Evolutionary conservation across 257 asterid genomes (phyloP), one percentile per base, ranked within the genome.

Genomic region (Primulina eburnea): DNA sequence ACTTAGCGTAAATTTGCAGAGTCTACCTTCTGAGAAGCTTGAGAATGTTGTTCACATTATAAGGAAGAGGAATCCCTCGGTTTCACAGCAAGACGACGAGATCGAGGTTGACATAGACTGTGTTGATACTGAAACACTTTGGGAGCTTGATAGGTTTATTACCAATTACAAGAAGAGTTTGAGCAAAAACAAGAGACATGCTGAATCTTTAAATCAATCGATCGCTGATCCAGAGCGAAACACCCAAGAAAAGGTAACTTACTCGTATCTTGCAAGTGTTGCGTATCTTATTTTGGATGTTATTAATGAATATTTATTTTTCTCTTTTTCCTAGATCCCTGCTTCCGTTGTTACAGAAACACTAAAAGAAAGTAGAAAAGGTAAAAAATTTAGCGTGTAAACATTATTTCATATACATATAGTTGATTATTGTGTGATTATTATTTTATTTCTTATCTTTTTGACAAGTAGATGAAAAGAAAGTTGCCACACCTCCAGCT

Each of bases 141-240:
- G 97, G 97, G 97, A 91, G 88, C 96, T 91, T 55, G 97, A 91
- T 76, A 84, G 97, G 82, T 91, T 89, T 86, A 80, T 91, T 69
- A 82, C 92, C 43, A 87, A 92, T 79, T 86, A 77, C 77, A 86
- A 83, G 77, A 92, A 87, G 87, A 85, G 83, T 73, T 59, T 83
- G 83, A 86, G 82, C 89, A 92, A 92, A 89, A 86, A 81, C 81
- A 89, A 85, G 80, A 81, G 89, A 74, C 79, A 83, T 72, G 82
- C 83, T 60, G 95, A 87, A 67, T 79, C 62, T 72, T 81, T 74
- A 62, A 80, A 67, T 80, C 88, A 77, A 67, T 62, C 70, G 63
- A 66, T 37, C 16, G 73, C 72, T 55, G 87, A 63, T 77, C 53
- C 68, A 65, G 85, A 77, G 82, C 75, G 37, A 77, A 74, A 72